Evolutionary conservation across 257 asterid species (phyloP), one percentile per base, ranked within the genome.

Genomic region (Buddleja alternifolia): DNA sequence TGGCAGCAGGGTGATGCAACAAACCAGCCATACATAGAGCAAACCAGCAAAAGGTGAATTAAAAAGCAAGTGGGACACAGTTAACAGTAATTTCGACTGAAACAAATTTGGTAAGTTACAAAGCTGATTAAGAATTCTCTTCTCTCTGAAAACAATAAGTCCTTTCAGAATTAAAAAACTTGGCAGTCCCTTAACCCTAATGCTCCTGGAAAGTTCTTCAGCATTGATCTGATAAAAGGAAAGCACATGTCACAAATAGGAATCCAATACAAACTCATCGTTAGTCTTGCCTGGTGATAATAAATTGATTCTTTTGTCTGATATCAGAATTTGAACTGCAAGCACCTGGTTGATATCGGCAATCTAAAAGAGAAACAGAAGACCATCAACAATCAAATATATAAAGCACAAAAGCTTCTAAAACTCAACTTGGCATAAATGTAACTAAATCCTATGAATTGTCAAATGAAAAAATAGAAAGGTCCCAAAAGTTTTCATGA

Each of bases 281-380:
- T 39, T 46, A 67, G 70, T 36, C 86, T 63, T 82, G 81, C 99
- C 99, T 81, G 97, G 97, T 72, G 95, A 78, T 73, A 91, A 75
- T 76, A 78, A 70, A 60, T 66, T 70, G 69, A 51, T 70, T 80
- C 99, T 85, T 79, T 86, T 83, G 69, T 84, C 96, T 5, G 99
- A 94, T 82, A 85, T 83, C 69, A 94, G 76, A 74, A 91, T 78
- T 81, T 83, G 95, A 75, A 94, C 94, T 61, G 96, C 97, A 59
- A 91, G 83, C 78, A 56, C 77, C 84, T 87, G 92, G 75, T 78
- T 84, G 78, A 86, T 82, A 66, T 94, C 99, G 73, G 97, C 92
- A 80, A 94, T 86, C 99, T 94, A 77, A 70, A 69, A 69, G n/a
- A 63, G 69, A 74, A 70, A 70, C 15, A 39, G 11, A 45, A 48